Evolutionary conservation across 2,329 filamentous ascomycete species (phyloP).

Genomic region (Ustulina deusta): DNA sequence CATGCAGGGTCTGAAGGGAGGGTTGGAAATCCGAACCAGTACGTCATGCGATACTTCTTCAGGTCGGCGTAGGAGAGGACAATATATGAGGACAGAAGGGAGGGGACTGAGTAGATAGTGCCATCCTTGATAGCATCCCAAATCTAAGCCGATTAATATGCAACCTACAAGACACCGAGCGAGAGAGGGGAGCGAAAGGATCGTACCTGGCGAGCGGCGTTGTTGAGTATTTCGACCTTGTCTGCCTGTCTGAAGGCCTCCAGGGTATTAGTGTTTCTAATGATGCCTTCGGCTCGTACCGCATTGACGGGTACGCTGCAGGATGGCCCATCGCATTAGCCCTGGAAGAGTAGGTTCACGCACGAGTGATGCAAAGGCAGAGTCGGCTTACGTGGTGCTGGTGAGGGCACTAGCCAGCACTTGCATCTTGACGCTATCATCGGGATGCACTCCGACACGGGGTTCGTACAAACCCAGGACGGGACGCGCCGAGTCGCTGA

Average conservation of each 20-base stretch:
- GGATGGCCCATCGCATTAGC: constrained; percentile 44
- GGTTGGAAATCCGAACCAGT: constrained; percentile 97
- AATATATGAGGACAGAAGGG: constrained; percentile 87
- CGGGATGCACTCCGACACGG: constrained; percentile 75
- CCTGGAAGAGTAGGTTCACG: constrained; percentile 10
- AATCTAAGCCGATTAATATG: constrained; percentile 66
- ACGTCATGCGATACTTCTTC: constrained; percentile 98
- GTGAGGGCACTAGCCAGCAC: constrained; percentile 88
- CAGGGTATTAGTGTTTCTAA: constrained; percentile 95
- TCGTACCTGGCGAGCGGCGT: constrained; percentile 80
- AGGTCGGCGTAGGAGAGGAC: constrained; percentile 94
- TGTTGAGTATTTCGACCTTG: constrained; percentile 80
- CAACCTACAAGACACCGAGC: neutral
- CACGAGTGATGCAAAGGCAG: constrained; percentile 18
- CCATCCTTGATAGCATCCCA: constrained; percentile 98
- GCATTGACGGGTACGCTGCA: constrained; percentile 74
- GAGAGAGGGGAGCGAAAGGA: neutral
- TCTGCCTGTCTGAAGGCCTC: constrained; percentile 91
- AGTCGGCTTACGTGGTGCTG: constrained; percentile 76
- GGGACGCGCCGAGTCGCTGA: constrained; percentile 90
- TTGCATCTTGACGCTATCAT: constrained; percentile 88
- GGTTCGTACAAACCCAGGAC: constrained; percentile 92
- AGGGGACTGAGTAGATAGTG: constrained; percentile 94
- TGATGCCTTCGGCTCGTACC: constrained; percentile 89
- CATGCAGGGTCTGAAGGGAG: constrained; percentile 89